These are phyloP conservation scores for Rhodomyrtus tomentosa DNA, from an alignment of 345 rosid genomes.

Conservation along the genomic window DNA sequence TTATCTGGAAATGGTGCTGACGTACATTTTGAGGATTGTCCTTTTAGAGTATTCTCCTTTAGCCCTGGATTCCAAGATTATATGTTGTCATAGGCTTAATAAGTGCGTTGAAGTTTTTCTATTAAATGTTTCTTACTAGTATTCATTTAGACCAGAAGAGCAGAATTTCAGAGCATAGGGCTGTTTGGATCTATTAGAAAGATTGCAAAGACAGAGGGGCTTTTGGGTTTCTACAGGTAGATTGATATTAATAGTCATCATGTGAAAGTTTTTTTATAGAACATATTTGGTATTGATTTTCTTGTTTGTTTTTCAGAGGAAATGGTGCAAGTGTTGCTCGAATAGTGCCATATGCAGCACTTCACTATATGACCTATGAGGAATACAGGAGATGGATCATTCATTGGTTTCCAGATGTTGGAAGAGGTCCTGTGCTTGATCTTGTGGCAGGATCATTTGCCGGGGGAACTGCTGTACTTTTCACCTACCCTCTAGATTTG, in stretches of 20 bases:
- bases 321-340: constrained; percentile 94
- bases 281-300: neutral
- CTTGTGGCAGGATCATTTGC: constrained; percentile 89
- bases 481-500: constrained; percentile 86
- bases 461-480: constrained; percentile 87
- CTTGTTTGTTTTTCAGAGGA: constrained; percentile 33
- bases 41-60: neutral
- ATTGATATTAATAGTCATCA: constrained; percentile 4
- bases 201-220: constrained; percentile 73
- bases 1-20: neutral
- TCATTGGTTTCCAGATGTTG: constrained; percentile 34
- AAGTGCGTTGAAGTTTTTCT: neutral
- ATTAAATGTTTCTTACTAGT: constrained; percentile 4
- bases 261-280: neutral
- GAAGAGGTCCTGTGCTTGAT: constrained; percentile 84
- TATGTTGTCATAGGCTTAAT: neutral
- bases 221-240: constrained; percentile 84
- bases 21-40: neutral
- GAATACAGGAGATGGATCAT: constrained; percentile 92
- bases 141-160: constrained; percentile 63
- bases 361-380: constrained; percentile 92
- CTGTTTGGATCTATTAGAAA: constrained; percentile 58
- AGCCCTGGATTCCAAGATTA: neutral
- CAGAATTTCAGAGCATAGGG: constrained; percentile 64
- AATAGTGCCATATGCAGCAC: constrained; percentile 90